phyloP scores from a whole-genome alignment of 2,329 filamentous ascomycete species.

The Pseudogymnoascus sp. region DNA sequence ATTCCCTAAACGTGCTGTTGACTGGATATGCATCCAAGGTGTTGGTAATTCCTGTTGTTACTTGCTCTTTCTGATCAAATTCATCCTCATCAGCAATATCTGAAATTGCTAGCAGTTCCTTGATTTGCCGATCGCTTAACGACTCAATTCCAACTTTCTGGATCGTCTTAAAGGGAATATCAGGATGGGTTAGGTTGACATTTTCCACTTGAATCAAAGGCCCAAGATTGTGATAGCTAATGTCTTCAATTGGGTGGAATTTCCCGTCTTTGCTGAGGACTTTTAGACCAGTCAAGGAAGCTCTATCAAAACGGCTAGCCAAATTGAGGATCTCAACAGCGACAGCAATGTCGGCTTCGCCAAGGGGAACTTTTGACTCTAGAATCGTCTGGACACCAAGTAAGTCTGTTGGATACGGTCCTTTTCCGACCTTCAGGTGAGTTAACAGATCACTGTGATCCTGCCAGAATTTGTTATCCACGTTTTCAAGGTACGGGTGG shows the following conservation, averaged over 20 bases:
- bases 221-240: conserved; percentile 19
- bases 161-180: conserved; percentile 17
- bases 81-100: conserved; percentile 27
- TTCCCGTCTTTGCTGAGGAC: conserved; percentile 15
- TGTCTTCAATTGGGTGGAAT: conserved; percentile 16
- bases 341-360: conserved; percentile 19
- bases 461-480: conserved; percentile 20
- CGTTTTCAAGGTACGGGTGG: conserved; percentile 21
- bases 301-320: conserved; percentile 16
- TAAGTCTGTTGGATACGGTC: conserved; percentile 19
- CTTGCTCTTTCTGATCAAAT: conserved; percentile 28
- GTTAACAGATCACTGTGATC: conserved; percentile 18
- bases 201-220: conserved; percentile 10
- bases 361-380: conserved; percentile 17
- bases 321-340: conserved; percentile 23
- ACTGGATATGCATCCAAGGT: conserved; percentile 28
- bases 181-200: conserved; percentile 19
- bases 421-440: conserved; percentile 18
- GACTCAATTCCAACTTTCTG: conserved; percentile 18
- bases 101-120: conserved; percentile 20
- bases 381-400: conserved; percentile 20
- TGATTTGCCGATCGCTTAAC: conserved; percentile 18
- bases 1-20: conserved; percentile 30
- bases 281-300: conserved; percentile 17
- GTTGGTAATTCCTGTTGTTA: conserved; percentile 26